Conservation (phyloP, 2,329 filamentous ascomycete genomes). For the Magnaporthiopsis rhizophila region DNA sequence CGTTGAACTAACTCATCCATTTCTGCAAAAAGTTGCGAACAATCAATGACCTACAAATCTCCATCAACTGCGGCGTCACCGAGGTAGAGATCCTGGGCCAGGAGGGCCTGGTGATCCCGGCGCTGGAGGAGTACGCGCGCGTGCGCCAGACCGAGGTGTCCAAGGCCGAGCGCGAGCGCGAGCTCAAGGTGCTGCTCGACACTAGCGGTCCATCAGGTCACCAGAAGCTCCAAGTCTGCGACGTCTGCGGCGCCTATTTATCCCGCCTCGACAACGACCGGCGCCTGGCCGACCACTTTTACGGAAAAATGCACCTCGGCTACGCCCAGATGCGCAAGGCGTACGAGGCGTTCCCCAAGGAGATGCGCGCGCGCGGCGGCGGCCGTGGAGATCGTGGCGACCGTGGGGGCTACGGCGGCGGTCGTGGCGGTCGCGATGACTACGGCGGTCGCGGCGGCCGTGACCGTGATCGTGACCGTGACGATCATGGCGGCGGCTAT, state of each 20-base stretch:
- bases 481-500: constrained; percentile 35
- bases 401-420: constrained; percentile 17
- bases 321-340: constrained; percentile 98
- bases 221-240: constrained; percentile 97
- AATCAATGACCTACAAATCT: constrained; percentile 72
- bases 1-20: constrained; percentile 1
- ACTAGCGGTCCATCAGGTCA: constrained; percentile 89
- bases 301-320: constrained; percentile 98
- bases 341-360: constrained; percentile 76
- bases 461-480: constrained; percentile 11
- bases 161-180: constrained; percentile 77
- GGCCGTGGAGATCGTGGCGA: constrained; percentile 18
- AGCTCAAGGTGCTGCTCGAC: constrained; percentile 84
- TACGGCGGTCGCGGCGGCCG: constrained; percentile 30
- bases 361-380: constrained; percentile 55
- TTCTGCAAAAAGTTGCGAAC: constrained; percentile 49
- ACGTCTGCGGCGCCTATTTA: constrained; percentile 94
- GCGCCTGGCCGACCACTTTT: constrained; percentile 91
- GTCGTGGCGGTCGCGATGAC: constrained; percentile 25
- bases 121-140: constrained; percentile 82
- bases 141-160: constrained; percentile 71
- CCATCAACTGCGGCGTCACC: constrained; percentile 72
- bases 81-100: constrained; percentile 84
- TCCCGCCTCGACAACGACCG: constrained; percentile 90
- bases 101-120: constrained; percentile 69